These are phyloP conservation scores for Peronospora farinosa DNA, from an alignment of 352 stramenopile species.

Conservation along the genomic window DNA sequence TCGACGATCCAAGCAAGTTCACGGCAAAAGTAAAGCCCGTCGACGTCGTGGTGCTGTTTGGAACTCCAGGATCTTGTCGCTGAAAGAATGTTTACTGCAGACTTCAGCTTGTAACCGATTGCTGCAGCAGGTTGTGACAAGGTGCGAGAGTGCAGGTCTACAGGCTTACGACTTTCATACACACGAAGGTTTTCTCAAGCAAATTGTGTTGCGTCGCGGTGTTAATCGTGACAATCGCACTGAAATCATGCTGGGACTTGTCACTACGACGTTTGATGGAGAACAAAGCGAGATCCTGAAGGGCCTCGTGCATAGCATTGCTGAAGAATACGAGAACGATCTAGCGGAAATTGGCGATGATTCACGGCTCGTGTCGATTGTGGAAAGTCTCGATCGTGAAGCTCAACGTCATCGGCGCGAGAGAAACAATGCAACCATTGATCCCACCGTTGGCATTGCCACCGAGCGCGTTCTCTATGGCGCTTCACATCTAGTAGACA, in stretches of 20 bases:
- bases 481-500: slow-evolving; percentile 41
- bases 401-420: slow-evolving; percentile 36
- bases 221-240: slow-evolving; percentile 12
- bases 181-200: slow-evolving; percentile 56
- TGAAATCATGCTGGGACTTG: slow-evolving; percentile 64
- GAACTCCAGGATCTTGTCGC: slow-evolving; percentile 61
- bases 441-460: neutral
- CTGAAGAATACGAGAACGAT: slow-evolving; percentile 16
- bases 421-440: neutral
- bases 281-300: slow-evolving; percentile 31
- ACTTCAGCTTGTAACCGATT: slow-evolving; percentile 36
- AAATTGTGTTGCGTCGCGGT: slow-evolving; percentile 58
- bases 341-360: neutral
- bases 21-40: slow-evolving; percentile 30
- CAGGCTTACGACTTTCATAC: slow-evolving; percentile 55
- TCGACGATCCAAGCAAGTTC: slow-evolving; percentile 32
- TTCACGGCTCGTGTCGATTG: slow-evolving; percentile 44
- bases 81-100: slow-evolving; percentile 58
- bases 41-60: slow-evolving; percentile 29
- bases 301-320: slow-evolving; percentile 28
- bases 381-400: slow-evolving; percentile 59
- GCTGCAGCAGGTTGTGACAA: slow-evolving; percentile 29
- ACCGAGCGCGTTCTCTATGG: slow-evolving; percentile 40
- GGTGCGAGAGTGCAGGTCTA: slow-evolving; percentile 27
- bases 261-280: slow-evolving; percentile 44